Evolutionary conservation across 176 grass and related monocot species (phyloP), one percentile per base, ranked within the genome.

Genomic region (Cymbopogon citratus): DNA sequence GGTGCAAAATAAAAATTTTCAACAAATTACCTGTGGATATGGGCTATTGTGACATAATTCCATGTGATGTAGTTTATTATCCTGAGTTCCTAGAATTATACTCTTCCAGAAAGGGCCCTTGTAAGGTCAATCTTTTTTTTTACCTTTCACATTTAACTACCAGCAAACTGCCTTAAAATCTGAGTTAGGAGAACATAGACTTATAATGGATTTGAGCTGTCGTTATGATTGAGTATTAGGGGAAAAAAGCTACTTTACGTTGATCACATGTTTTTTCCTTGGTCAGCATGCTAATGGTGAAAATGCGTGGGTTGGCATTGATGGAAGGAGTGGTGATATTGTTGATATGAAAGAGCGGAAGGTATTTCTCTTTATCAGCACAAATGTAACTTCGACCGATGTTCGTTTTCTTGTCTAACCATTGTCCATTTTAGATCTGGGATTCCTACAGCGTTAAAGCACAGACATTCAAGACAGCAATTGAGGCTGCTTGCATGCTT

Each of bases 391-490:
- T 35, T 25, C 21, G n/a, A 1, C 41, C n/a, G 21, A 70, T 56
- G 13, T 81, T 54, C 39, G 36, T 29, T 24, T 60, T 28, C 57
- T 28, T 9, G 24, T 26, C 61, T 86, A 78, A 82, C 46, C 51
- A 18, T 52, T 82, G 10, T 66, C 7, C 75, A 56, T 69, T 25
- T 80, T 79, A 97, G 94, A 92, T 97, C 69, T 97, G 94, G 94
- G 94, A 97, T 64, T 94, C 94, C 21, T 99, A 96, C 72, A 96
- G 83, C 66, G 97, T 99, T 21, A 99, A 99, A 84, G 91, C 93
- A 40, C 97, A 99, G 68, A 99, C 97, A 0, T 99, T 96, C 82
- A 99, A 99, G 85, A 99, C 93, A 12, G 97, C 97, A n/a, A 95
- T 99, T 0, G 97, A 99, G 64, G 89, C 97, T 24, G 89, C 97